Percentiles rank a stretch among this genome's conserved stretches.
Conservation (phyloP, 352 stramenopile species). For the Lagenidium giganteum region DNA sequence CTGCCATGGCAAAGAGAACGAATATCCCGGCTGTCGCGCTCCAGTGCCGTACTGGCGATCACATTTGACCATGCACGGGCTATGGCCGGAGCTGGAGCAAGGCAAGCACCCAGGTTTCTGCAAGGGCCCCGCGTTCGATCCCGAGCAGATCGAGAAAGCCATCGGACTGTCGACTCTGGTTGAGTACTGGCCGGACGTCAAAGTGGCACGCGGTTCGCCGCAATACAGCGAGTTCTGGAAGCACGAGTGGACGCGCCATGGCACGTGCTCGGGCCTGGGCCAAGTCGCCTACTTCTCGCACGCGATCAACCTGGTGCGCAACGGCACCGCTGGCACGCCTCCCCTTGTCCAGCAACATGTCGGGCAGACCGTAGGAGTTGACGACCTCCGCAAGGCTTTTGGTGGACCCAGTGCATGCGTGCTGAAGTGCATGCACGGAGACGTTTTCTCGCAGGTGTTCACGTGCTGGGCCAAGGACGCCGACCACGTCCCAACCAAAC, state of each 20-base stretch:
- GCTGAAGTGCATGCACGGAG: slow-evolving; percentile 18
- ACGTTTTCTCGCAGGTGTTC: not conserved
- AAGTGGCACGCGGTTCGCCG: slow-evolving; percentile 39
- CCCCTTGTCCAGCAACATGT: slow-evolving; percentile 56
- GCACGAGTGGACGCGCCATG: slow-evolving; percentile 93
- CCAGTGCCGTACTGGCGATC: slow-evolving; percentile 72
- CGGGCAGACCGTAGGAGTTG: slow-evolving; percentile 35
- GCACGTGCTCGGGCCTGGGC: slow-evolving; percentile 86
- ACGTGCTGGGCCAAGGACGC: slow-evolving; percentile 2
- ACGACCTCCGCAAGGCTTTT: slow-evolving; percentile 33
- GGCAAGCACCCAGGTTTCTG: slow-evolving; percentile 78
- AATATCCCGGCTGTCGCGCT: slow-evolving; percentile 62
- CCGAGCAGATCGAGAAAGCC: slow-evolving; percentile 39
- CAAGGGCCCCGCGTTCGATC: slow-evolving; percentile 66
- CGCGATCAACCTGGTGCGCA: slow-evolving; percentile 76
- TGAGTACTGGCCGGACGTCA: slow-evolving; percentile 88
- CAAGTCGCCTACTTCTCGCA: slow-evolving; percentile 84
- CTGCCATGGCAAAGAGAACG: slow-evolving; percentile 46
- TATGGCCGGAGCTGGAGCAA: slow-evolving; percentile 79
- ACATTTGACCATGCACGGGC: slow-evolving; percentile 86
- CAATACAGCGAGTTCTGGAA: slow-evolving; percentile 87
- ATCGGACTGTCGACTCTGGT: slow-evolving; percentile 71
- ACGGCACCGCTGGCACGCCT: slow-evolving; percentile 63
- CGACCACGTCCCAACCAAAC: slow-evolving; percentile 9
- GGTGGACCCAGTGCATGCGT: no score